Conservation (phyloP, 1,139 yeast genomes). For the Trichomonascaceae sp. region DNA sequence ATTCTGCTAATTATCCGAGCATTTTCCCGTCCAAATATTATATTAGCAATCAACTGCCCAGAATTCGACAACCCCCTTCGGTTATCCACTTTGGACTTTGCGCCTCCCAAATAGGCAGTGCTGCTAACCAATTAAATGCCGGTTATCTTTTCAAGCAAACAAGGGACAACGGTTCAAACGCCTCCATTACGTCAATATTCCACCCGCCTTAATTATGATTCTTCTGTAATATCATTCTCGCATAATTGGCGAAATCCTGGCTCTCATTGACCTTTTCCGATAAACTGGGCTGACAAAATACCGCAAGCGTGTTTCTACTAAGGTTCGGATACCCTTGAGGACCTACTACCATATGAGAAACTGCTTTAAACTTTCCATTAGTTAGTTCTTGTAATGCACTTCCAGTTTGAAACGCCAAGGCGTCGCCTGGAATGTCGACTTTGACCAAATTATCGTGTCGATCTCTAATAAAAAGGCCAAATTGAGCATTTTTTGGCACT, state of each 20-base stretch:
- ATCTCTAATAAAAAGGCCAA: conserved; percentile 51
- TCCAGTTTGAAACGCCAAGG: conserved; percentile 62
- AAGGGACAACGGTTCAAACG: neutral
- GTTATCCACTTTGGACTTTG: too few relatives aligned
- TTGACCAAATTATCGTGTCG: conserved; percentile 43
- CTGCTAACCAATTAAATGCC: too few relatives aligned
- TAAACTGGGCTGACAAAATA: conserved; percentile 58
- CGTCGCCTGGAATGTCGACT: conserved; percentile 50
- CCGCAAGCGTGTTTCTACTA: conserved; percentile 55
- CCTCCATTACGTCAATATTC: conserved; percentile 17
- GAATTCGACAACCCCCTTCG: too few relatives aligned
- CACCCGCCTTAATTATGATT: conserved; percentile 18
- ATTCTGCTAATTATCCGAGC: too few relatives aligned
- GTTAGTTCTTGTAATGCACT: conserved; percentile 53
- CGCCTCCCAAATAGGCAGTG: too few relatives aligned
- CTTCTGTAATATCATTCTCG: conserved; percentile 27
- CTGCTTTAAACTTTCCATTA: conserved; percentile 48
- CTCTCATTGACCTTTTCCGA: conserved; percentile 42
- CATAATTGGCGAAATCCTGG: conserved; percentile 47
- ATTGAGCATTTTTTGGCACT: conserved; percentile 22
- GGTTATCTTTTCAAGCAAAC: too few relatives aligned
- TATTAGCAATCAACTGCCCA: too few relatives aligned
- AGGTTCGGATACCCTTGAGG: conserved; percentile 27
- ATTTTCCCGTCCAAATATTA: too few relatives aligned
- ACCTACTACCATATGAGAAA: conserved; percentile 55